phyloP scores from a whole-genome alignment of 768 basidiomycete genomes.

The Cystobasidium tubakii region DNA sequence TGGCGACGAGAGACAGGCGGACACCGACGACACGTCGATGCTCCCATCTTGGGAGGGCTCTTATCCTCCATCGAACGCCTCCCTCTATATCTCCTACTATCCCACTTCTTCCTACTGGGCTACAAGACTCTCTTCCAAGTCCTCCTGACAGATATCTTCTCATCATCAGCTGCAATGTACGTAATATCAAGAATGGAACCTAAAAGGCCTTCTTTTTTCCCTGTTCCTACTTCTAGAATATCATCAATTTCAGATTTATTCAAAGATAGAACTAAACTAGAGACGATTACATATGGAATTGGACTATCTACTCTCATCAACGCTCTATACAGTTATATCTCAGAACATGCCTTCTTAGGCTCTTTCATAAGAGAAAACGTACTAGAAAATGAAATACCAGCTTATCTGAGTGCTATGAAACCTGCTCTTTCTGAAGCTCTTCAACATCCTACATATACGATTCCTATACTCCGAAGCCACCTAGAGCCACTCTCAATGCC shows the following conservation, averaged over 20 bases:
- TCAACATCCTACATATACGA: not conserved
- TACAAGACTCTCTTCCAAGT: constrained; percentile 33
- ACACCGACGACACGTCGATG: constrained; percentile 4
- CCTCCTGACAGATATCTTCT: constrained; percentile 30
- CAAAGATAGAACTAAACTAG: constrained; percentile 16
- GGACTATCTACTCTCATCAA: constrained; percentile 18
- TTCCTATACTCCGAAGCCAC: constrained; percentile 14
- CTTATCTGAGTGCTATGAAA: constrained; percentile 13
- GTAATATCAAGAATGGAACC: constrained; percentile 28
- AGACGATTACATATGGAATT: constrained; percentile 21
- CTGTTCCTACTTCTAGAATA: not conserved
- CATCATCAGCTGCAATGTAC: constrained; percentile 28
- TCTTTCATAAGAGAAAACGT: constrained; percentile 33
- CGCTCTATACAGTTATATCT: constrained; percentile 33
- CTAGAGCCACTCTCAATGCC: constrained; percentile 18
- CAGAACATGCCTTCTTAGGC: constrained; percentile 28
- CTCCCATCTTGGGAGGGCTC: constrained; percentile 15
- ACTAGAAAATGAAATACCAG: constrained; percentile 35
- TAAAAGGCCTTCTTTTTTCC: constrained; percentile 18
- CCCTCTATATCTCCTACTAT: constrained; percentile 30
- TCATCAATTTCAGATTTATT: constrained; percentile 2
- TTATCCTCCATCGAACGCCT: constrained; percentile 13
- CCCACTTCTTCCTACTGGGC: constrained; percentile 32
- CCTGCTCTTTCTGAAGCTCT: constrained; percentile 1
- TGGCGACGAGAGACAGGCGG: constrained; percentile 28